A percentile compares a stretch with the other conserved stretches of the same genome.
These are phyloP conservation scores for Phaeosphaeriaceae sp. DNA, from an alignment of 2,329 filamentous ascomycete genomes.

Conservation along the genomic window DNA sequence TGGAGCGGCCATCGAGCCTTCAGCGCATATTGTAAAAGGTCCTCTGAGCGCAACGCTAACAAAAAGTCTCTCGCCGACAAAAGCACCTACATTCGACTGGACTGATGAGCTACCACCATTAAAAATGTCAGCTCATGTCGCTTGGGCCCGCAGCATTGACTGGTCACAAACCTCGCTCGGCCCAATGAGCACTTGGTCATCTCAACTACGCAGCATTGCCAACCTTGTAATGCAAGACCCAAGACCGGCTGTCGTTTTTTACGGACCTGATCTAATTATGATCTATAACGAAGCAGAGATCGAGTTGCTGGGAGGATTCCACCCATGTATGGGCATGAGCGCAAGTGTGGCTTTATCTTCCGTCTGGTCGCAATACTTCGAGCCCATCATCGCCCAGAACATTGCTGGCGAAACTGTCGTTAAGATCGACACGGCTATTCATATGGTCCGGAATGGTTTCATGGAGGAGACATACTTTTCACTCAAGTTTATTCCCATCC, in stretches of 20 bases:
- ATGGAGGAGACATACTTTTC: slow-evolving; percentile 81
- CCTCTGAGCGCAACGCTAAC: not conserved
- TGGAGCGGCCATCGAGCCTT: slow-evolving; percentile 1
- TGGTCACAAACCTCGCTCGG: slow-evolving; percentile 77
- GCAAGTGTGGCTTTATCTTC: slow-evolving; percentile 71
- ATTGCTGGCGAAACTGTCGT: slow-evolving; percentile 28
- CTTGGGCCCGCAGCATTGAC: slow-evolving; percentile 63
- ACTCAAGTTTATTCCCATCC: slow-evolving; percentile 77
- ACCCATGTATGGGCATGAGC: slow-evolving; percentile 66
- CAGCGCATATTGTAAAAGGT: not conserved
- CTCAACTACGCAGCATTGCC: slow-evolving; percentile 74
- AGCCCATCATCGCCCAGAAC: slow-evolving; percentile 31
- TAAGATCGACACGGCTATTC: slow-evolving; percentile 72
- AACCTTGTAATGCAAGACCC: slow-evolving; percentile 72
- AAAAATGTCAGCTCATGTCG: slow-evolving; percentile 13
- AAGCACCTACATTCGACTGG: slow-evolving; percentile 20
- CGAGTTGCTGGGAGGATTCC: slow-evolving; percentile 34
- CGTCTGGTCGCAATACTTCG: slow-evolving; percentile 59
- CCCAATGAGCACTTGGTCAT: slow-evolving; percentile 73
- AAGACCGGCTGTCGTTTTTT: slow-evolving; percentile 67
- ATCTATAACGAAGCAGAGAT: slow-evolving; percentile 50
- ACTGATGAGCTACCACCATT: slow-evolving; percentile 20
- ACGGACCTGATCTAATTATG: slow-evolving; percentile 48
- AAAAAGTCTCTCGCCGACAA: slow-evolving; percentile 8
- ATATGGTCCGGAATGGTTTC: slow-evolving; percentile 70